Base-by-base conservation (phyloP, 257 asterid species). In the Nicotiana tomentosiformis region DNA sequence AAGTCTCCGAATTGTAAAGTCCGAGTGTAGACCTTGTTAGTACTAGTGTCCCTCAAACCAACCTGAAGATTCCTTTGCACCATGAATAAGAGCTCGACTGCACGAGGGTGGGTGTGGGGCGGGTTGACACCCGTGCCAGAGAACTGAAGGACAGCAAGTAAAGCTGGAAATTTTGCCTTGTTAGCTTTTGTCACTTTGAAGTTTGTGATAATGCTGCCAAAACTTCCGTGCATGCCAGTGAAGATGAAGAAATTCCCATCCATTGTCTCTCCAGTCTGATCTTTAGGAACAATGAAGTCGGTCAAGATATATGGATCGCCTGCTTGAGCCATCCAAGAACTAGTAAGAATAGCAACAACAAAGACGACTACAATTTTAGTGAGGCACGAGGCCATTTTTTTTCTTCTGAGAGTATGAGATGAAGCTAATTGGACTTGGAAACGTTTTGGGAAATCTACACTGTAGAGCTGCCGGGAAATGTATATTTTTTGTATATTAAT, bases 41-140 rank as follows among this genome's bases (percentile, higher is more conserved):
- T 82, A 6, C 85, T n/a, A n/a, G n/a, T 82, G 85, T 80, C 88
- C 10, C 61, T 26, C 11, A 88, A 69, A 7, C 80, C 86, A 39
- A 88, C 86, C 29, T 86, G 87, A 5, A 88, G 61, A 5, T 64
- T 20, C 4, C 90, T 85, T 2, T 46, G 2, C 8, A 84, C 32
- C 10, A 84, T 53, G 49, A 82, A 84, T 26, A 79, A 82, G 0
- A 86, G 82, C 78, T 86, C 85, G 0, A 86, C 16, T 4, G 64
- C 72, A 0, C 84, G 82, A 87, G 85, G 82, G 61, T 56, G 61
- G 8, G n/a, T n/a, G n/a, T n/a, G n/a, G n/a, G n/a, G n/a, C n/a
- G n/a, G n/a, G 69, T 82, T 88, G 58, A 82, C 18, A 17, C 66
- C 85, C 0, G 77, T 82, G 1, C 85, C 77, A 5, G 81, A 82